These are phyloP conservation scores for Pythium aristosporum DNA, from an alignment of 352 stramenopile species.

Conservation along the genomic window DNA sequence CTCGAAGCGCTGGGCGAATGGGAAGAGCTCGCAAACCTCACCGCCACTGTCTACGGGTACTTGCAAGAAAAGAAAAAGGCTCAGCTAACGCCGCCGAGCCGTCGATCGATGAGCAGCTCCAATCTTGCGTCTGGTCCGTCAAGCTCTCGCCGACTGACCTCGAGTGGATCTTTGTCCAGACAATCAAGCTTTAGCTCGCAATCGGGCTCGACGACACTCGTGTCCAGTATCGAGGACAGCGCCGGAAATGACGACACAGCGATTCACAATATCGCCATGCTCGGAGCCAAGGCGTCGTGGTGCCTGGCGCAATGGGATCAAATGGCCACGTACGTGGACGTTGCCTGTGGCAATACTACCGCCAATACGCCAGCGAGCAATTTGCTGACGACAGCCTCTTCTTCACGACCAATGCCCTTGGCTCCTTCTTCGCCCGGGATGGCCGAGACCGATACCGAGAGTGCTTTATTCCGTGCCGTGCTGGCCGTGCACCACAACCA, in stretches of 20 bases:
- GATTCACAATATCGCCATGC: slow-evolving; percentile 71
- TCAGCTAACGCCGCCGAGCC: slow-evolving; percentile 3
- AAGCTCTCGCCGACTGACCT: slow-evolving; percentile 10
- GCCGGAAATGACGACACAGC: slow-evolving; percentile 38
- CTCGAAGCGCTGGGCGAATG: slow-evolving; percentile 97
- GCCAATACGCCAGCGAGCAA: not conserved
- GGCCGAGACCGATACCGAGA: slow-evolving; percentile 26
- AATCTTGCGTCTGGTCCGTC: not conserved
- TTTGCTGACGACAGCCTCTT: not conserved
- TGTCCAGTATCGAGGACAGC: slow-evolving; percentile 9
- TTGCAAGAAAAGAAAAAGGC: slow-evolving; percentile 24
- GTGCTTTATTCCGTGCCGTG: slow-evolving; percentile 82
- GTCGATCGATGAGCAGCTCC: slow-evolving; percentile 13
- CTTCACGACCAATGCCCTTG: slow-evolving; percentile 4
- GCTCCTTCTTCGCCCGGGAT: not conserved
- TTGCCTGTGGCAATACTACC: slow-evolving; percentile 37
- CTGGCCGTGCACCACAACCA: slow-evolving; percentile 92
- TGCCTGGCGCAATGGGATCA: slow-evolving; percentile 80
- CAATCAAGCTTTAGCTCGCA: slow-evolving; percentile 26
- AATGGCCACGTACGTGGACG: slow-evolving; percentile 77
- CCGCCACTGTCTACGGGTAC: slow-evolving; percentile 23
- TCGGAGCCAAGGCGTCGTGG: slow-evolving; percentile 82
- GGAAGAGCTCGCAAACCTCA: slow-evolving; percentile 51
- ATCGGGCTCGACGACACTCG: not conserved
- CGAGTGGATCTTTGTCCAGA: slow-evolving; percentile 22